Conservation (phyloP, 306 rosid species). For the Senna siamea region DNA sequence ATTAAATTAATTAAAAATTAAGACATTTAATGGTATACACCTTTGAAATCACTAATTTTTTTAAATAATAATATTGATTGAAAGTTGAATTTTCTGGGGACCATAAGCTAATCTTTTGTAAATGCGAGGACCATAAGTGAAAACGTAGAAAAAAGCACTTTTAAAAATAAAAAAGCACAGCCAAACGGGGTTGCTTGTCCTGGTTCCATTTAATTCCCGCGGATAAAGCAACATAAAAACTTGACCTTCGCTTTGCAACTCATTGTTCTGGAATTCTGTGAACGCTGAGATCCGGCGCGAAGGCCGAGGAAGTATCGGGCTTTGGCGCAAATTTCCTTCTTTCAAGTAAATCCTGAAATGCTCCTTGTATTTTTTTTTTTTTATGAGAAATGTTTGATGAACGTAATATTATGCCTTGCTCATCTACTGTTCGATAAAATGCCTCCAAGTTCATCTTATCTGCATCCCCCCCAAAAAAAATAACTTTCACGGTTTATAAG, state of each 20-base stretch:
- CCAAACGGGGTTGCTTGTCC: not conserved
- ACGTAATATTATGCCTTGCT: slow-evolving; percentile 13
- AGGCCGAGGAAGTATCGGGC: slow-evolving; percentile 23
- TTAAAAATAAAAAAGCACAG: no score
- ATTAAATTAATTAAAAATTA: no score
- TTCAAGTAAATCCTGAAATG: slow-evolving; percentile 39
- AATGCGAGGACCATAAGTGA: no score
- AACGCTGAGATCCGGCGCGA: slow-evolving; percentile 30
- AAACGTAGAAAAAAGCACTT: no score
- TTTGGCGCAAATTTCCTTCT: slow-evolving; percentile 16
- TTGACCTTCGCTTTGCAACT: not conserved
- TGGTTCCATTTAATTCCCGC: not conserved
- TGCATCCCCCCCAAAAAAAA: not conserved
- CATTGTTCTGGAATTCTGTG: not conserved
- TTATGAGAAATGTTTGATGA: not conserved
- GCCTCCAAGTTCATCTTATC: not conserved
- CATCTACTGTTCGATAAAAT: slow-evolving; percentile 38
- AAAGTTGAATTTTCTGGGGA: no score
- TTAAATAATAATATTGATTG: no score
- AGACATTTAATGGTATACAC: no score
- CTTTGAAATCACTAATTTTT: no score
- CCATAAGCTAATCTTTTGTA: no score
- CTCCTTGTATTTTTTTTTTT: not conserved
- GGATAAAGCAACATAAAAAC: slow-evolving; percentile 22
- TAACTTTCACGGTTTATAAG: not conserved